Evolutionary conservation across 2,329 filamentous ascomycete genomes (phyloP).

Genomic region (Paracorniculantispora psalliotae): DNA sequence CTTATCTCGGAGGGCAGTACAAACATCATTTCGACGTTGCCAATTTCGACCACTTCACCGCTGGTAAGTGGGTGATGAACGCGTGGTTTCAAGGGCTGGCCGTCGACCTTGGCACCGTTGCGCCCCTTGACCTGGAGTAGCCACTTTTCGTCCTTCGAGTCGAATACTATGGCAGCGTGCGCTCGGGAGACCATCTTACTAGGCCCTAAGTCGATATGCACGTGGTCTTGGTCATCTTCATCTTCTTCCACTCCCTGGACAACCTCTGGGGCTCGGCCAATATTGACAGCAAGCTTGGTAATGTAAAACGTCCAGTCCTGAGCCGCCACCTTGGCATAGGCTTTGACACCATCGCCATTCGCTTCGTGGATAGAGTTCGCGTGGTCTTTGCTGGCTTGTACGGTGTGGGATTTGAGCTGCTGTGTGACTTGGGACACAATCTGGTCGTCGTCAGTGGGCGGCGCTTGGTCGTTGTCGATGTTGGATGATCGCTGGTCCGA

Average conservation of each 20-base stretch:
- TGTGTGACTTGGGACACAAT: constrained; percentile 53
- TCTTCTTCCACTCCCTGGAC: constrained; percentile 36
- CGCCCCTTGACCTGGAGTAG: constrained; percentile 82
- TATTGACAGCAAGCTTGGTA: constrained; percentile 67
- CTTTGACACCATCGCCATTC: constrained; percentile 59
- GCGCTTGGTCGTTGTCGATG: constrained; percentile 29
- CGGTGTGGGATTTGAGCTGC: constrained; percentile 42
- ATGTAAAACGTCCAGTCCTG: constrained; percentile 83
- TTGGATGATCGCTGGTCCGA: constrained; percentile 14
- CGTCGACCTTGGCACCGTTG: constrained; percentile 85
- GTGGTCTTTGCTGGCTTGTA: constrained; percentile 58
- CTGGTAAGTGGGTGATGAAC: constrained; percentile 65
- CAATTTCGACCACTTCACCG: constrained; percentile 87
- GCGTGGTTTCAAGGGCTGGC: constrained; percentile 62
- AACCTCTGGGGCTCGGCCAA: constrained; percentile 63
- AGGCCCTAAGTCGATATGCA: constrained; percentile 86
- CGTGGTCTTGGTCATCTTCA: constrained; percentile 42
- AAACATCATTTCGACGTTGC: constrained; percentile 97
- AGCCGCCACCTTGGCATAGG: constrained; percentile 78
- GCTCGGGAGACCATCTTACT: constrained; percentile 76
- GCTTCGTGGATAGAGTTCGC: constrained; percentile 60
- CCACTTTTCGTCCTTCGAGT: constrained; percentile 68
- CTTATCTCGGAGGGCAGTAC: constrained; percentile 73
- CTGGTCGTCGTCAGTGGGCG: constrained; percentile 49
- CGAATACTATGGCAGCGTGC: constrained; percentile 71